phyloP scores from a whole-genome alignment of 2,329 filamentous ascomycete species.

The Erysiphe pulchra region DNA sequence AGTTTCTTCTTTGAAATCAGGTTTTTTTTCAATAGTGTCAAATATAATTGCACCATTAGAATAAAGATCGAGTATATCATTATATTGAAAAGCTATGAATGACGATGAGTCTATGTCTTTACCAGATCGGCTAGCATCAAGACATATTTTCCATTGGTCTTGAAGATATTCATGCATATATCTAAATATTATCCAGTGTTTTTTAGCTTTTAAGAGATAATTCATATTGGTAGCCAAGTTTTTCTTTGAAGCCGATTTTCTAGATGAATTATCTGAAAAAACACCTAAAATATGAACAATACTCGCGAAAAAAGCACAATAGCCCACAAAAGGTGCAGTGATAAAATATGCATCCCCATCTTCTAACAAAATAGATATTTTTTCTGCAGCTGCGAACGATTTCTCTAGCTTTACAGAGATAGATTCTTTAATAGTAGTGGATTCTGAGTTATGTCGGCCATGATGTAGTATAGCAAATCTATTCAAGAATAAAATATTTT shows the following conservation, averaged over 20 bases:
- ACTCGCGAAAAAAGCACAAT: constrained; percentile 78
- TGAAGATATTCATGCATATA: constrained; percentile 87
- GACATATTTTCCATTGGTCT: constrained; percentile 62
- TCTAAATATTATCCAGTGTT: constrained; percentile 96
- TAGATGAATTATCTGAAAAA: constrained; percentile 54
- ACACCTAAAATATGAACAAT: constrained; percentile 87
- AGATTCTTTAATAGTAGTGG: constrained; percentile 46
- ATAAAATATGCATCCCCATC: constrained; percentile 60
- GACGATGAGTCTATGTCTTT: constrained; percentile 22
- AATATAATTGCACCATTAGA: constrained; percentile 70
- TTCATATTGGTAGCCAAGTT: constrained; percentile 73
- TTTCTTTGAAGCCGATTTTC: constrained; percentile 56
- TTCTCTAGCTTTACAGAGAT: constrained; percentile 47
- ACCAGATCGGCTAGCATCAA: constrained; percentile 53
- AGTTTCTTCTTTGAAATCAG: constrained; percentile 42
- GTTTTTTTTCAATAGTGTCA: constrained; percentile 56
- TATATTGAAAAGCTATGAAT: constrained; percentile 67
- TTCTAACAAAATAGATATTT: constrained; percentile 61
- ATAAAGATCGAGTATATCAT: constrained; percentile 92
- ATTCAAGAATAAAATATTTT: constrained; percentile 75
- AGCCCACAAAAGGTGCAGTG: constrained; percentile 78
- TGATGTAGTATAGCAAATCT: constrained; percentile 47
- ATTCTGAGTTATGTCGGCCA: constrained; percentile 33
- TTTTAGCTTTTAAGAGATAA: constrained; percentile 85
- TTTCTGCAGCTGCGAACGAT: constrained; percentile 61